A percentile compares a stretch with the other conserved stretches of the same genome.
Evolutionary conservation across 129 eudicot species (phyloP).

Genomic region (Flaveria linearis): DNA sequence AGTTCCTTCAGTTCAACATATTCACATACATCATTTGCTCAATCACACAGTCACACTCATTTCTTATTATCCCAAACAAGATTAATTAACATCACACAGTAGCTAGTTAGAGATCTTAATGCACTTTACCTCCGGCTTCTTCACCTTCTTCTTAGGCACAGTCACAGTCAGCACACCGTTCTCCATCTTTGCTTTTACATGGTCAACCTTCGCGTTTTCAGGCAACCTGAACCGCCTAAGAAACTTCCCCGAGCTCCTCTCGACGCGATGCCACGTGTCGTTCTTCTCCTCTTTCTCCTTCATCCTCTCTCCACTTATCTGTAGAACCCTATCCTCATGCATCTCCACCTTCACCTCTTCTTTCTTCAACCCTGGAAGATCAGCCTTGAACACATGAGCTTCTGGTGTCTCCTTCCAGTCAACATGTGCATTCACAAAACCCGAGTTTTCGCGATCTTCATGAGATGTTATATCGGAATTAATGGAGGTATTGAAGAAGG

Average conservation of each 20-base stretch:
- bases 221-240: constrained; percentile 41
- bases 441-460: constrained; percentile 25
- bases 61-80: constrained; percentile 5
- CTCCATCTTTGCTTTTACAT: constrained; percentile 45
- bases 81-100: background rate
- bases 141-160: constrained; percentile 39
- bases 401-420: constrained; percentile 47
- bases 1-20: background rate
- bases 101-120: constrained; percentile 32
- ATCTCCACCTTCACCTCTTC: constrained; percentile 45
- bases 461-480: background rate
- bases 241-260: constrained; percentile 42
- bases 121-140: constrained; percentile 38
- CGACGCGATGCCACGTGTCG: constrained; percentile 41
- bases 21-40: background rate
- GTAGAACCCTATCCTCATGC: constrained; percentile 39
- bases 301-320: constrained; percentile 42
- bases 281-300: constrained; percentile 40
- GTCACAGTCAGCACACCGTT: constrained; percentile 43
- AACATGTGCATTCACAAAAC: constrained; percentile 15
- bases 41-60: constrained; percentile 2
- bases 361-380: constrained; percentile 47
- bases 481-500: constrained; percentile 28
- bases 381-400: constrained; percentile 45
- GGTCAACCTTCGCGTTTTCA: constrained; percentile 33